phyloP scores from a whole-genome alignment of 2,329 filamentous ascomycete species.

The Periconia sp. region DNA sequence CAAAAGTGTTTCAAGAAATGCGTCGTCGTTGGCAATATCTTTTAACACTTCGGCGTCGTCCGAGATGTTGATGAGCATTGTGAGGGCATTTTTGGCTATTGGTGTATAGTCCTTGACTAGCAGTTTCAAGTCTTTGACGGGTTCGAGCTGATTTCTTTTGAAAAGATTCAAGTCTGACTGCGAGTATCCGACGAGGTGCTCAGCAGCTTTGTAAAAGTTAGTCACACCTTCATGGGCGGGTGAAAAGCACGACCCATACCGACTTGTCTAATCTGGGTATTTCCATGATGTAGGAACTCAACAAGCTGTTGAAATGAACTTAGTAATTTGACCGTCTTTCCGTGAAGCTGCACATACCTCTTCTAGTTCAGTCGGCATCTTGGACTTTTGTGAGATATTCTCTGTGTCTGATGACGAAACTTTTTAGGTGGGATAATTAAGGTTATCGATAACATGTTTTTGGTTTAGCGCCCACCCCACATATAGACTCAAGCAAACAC shows the following conservation, averaged over 20 bases:
- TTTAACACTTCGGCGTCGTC: conserved; percentile 76
- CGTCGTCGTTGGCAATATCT: conserved; percentile 73
- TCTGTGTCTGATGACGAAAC: conserved; percentile 26
- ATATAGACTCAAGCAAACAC: neutral
- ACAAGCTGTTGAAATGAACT: conserved; percentile 65
- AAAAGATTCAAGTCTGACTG: conserved; percentile 78
- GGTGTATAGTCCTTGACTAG: conserved; percentile 82
- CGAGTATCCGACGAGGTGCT: conserved; percentile 83
- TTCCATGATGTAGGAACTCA: conserved; percentile 89
- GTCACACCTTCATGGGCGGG: conserved; percentile 19
- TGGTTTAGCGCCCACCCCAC: neutral
- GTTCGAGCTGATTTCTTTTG: conserved; percentile 75
- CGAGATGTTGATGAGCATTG: conserved; percentile 84
- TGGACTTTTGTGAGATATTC: conserved; percentile 19
- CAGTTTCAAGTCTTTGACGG: conserved; percentile 84
- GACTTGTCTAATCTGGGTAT: conserved; percentile 84
- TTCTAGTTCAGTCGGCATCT: conserved; percentile 55
- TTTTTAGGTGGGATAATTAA: conserved; percentile 24
- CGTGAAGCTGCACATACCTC: conserved; percentile 38
- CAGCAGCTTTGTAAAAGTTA: conserved; percentile 61
- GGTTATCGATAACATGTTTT: conserved; percentile 38
- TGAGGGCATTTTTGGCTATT: conserved; percentile 91
- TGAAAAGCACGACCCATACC: conserved; percentile 50
- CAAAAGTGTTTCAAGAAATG: conserved; percentile 75
- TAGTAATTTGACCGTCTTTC: neutral